Percentiles rank a stretch among this genome's conserved stretches.
These are phyloP conservation scores for Saccharomyces kudriavzevii DNA, from an alignment of 805 yeast genomes.

Conservation along the genomic window DNA sequence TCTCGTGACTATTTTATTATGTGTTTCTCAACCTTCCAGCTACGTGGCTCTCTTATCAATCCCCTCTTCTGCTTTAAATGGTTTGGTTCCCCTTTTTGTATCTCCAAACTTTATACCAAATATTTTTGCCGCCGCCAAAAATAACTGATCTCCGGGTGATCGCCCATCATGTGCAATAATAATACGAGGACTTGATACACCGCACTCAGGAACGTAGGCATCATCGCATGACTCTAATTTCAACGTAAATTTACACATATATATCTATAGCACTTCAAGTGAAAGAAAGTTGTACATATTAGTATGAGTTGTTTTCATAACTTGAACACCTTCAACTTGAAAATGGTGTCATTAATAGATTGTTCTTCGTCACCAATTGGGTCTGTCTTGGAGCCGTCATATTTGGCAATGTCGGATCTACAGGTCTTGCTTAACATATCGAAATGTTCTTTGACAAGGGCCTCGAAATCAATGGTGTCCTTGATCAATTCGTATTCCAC, in stretches of 20 bases:
- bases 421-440: constrained; percentile 71
- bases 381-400: constrained; percentile 36
- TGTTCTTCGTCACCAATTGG: constrained; percentile 87
- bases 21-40: not conserved
- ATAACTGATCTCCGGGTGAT: not conserved
- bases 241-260: not conserved
- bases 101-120: not conserved
- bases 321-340: constrained; percentile 69
- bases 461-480: constrained; percentile 55
- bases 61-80: not conserved
- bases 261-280: not conserved
- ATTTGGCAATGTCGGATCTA: constrained; percentile 43
- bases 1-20: not conserved
- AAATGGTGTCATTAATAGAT: constrained; percentile 66
- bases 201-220: not conserved
- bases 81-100: constrained; percentile 1
- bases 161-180: not conserved
- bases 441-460: constrained; percentile 54
- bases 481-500: constrained; percentile 68
- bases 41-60: not conserved
- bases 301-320: constrained; percentile 31
- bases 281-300: not conserved
- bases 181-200: not conserved
- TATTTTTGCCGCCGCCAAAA: not conserved
- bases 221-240: not conserved